phyloP scores from a whole-genome alignment of 805 yeast genomes.

The Zygosaccharomyces bisporus region DNA sequence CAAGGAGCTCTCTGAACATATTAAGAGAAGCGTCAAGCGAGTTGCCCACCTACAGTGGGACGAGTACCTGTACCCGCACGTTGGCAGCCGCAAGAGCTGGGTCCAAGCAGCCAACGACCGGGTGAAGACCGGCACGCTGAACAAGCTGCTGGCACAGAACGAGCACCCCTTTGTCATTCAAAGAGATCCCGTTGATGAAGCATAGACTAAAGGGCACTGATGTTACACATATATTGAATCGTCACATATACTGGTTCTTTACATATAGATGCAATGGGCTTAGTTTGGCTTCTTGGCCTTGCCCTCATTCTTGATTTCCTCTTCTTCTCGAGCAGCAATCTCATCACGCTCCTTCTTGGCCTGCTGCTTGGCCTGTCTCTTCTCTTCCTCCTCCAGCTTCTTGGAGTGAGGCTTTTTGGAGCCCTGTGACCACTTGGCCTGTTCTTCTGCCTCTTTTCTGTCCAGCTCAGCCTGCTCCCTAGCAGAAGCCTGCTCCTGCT shows the following conservation, averaged over 20 bases:
- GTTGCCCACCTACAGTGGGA: constrained; percentile 27
- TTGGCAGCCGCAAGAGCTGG: constrained; percentile 18
- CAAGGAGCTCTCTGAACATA: constrained; percentile 15
- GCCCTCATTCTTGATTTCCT: constrained; percentile 21
- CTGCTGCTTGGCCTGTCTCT: constrained; percentile 29
- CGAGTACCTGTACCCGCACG: constrained; percentile 14
- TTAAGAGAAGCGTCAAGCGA: constrained; percentile 18
- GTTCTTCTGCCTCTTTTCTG: constrained; percentile 33
- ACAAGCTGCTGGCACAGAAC: constrained; percentile 14
- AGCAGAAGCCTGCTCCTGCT: constrained; percentile 31
- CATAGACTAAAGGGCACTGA: not conserved
- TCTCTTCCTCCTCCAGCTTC: constrained; percentile 32
- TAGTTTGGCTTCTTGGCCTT: constrained; percentile 20
- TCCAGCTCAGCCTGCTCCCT: constrained; percentile 27
- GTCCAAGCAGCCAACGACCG: constrained; percentile 20
- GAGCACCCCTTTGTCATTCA: constrained; percentile 12
- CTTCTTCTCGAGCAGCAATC: constrained; percentile 34
- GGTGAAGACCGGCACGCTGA: constrained; percentile 13
- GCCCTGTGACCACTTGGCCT: constrained; percentile 36
- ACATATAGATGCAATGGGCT: not conserved
- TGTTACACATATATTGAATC: not conserved
- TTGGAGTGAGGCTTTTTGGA: constrained; percentile 26
- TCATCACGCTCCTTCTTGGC: constrained; percentile 34
- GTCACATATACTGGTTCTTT: not conserved
- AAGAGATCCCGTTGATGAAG: not conserved